Evolutionary conservation across 2,329 filamentous ascomycete genomes (phyloP).

Genomic region (Xylaria sp.): DNA sequence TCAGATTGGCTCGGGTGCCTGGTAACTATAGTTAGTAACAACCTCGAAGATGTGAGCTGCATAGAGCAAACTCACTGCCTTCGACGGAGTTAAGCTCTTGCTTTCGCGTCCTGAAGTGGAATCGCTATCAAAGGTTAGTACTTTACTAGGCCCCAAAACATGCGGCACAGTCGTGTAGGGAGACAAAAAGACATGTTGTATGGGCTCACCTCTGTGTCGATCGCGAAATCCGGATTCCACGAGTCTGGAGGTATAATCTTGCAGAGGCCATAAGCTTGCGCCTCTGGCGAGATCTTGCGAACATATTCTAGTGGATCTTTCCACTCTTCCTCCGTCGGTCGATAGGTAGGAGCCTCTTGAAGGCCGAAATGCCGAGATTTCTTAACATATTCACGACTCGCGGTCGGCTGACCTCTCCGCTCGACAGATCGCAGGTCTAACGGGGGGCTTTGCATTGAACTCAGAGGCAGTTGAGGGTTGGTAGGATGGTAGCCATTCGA

Average conservation of each 20-base stretch:
- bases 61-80: constrained; percentile 72
- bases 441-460: constrained; percentile 63
- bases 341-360: constrained; percentile 87
- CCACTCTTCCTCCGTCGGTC: constrained; percentile 91
- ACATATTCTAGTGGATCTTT: constrained; percentile 94
- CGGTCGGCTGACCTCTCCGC: constrained; percentile 81
- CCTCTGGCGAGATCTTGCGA: constrained; percentile 86
- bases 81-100: constrained; percentile 98
- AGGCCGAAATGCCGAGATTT: constrained; percentile 82
- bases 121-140: constrained; percentile 65
- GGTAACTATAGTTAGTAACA: constrained; percentile 9
- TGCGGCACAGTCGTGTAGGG: background rate
- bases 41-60: background rate
- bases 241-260: constrained; percentile 92
- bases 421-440: constrained; percentile 91
- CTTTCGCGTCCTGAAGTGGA: constrained; percentile 94
- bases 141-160: background rate
- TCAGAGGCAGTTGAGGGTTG: constrained; percentile 58
- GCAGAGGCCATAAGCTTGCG: constrained; percentile 86
- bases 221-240: constrained; percentile 95
- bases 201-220: constrained; percentile 86
- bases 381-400: constrained; percentile 76
- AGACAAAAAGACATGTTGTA: background rate
- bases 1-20: constrained; percentile 94
- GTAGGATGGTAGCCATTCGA: constrained; percentile 59